phyloP scores from a whole-genome alignment of 192 early-diverging fungal species.

The Gryganskiella cystojenkinii region DNA sequence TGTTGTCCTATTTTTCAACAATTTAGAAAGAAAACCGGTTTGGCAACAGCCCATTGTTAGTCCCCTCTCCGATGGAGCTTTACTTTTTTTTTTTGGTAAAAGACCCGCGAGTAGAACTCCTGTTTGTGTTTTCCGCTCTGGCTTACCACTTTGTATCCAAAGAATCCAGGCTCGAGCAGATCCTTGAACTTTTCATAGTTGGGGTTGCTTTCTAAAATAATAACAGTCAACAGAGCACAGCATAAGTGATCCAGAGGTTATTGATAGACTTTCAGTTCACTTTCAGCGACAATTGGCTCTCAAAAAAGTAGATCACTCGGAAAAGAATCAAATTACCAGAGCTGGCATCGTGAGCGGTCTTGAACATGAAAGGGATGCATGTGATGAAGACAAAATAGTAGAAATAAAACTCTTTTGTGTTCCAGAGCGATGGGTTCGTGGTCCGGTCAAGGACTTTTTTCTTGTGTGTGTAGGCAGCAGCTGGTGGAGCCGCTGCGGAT shows the following conservation, averaged over 20 bases:
- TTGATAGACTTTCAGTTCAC: neutral
- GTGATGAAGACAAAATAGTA: conserved; percentile 73
- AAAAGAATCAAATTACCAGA: conserved; percentile 57
- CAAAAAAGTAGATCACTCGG: too few species aligned
- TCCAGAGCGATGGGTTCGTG: conserved; percentile 65
- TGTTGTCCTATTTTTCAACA: conserved; percentile 69
- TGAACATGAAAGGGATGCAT: conserved; percentile 73
- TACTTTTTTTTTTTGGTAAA: neutral
- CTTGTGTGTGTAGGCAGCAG: neutral
- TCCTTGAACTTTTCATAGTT: conserved; percentile 52
- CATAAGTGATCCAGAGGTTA: too few species aligned
- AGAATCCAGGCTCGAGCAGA: conserved; percentile 54
- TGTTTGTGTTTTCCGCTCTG: neutral
- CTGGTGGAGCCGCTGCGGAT: neutral
- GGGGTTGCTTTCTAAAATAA: conserved; percentile 30
- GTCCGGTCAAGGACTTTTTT: conserved; percentile 27
- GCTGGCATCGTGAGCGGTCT: conserved; percentile 64
- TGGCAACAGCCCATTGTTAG: too few species aligned
- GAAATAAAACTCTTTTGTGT: conserved; percentile 78
- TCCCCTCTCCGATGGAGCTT: too few species aligned
- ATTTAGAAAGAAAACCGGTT: neutral
- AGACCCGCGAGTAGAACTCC: neutral
- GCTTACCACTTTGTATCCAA: conserved; percentile 48
- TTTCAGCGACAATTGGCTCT: neutral
- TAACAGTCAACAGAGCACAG: neutral